These are phyloP conservation scores for Sisymbrium irio DNA, from an alignment of 345 rosid species.

Conservation along the genomic window DNA sequence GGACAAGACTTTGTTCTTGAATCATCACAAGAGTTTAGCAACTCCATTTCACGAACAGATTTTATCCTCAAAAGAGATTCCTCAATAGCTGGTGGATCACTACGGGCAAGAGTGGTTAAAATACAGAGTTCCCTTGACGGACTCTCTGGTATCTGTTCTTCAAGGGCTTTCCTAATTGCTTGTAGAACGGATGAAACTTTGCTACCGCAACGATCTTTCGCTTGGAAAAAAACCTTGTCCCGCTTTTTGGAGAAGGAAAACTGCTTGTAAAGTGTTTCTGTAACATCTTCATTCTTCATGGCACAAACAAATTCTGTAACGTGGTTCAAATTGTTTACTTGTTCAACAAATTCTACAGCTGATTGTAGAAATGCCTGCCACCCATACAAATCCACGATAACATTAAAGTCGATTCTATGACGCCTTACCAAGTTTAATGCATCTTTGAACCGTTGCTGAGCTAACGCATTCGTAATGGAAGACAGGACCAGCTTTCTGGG, in stretches of 20 bases:
- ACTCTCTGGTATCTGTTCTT: constrained; percentile 71
- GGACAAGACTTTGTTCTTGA: constrained; percentile 56
- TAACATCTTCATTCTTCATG: constrained; percentile 70
- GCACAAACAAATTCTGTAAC: constrained; percentile 93
- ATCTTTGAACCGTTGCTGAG: constrained; percentile 65
- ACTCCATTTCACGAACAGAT: constrained; percentile 82
- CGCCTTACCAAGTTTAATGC: constrained; percentile 91
- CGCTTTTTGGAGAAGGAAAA: constrained; percentile 44
- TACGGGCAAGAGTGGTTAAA: constrained; percentile 87
- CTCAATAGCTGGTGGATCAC: constrained; percentile 88
- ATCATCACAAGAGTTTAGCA: constrained; percentile 57
- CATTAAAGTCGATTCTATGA: constrained; percentile 89
- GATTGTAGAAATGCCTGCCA: constrained; percentile 72
- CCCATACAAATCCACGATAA: constrained; percentile 77
- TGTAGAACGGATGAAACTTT: constrained; percentile 80
- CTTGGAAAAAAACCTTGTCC: constrained; percentile 40
- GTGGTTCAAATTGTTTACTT: constrained; percentile 76
- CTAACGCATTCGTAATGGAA: constrained; percentile 71
- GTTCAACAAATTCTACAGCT: constrained; percentile 79
- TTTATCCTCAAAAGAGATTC: constrained; percentile 88
- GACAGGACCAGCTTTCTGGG: constrained; percentile 91
- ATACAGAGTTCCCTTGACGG: constrained; percentile 94
- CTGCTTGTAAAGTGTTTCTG: constrained; percentile 62
- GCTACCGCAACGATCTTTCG: constrained; percentile 41
- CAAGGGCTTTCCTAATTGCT: constrained; percentile 82